Percentiles rank a stretch among this genome's conserved stretches.
These are phyloP conservation scores for Coemansia sp. DNA, from an alignment of 192 early-diverging fungal species.

Conservation along the genomic window DNA sequence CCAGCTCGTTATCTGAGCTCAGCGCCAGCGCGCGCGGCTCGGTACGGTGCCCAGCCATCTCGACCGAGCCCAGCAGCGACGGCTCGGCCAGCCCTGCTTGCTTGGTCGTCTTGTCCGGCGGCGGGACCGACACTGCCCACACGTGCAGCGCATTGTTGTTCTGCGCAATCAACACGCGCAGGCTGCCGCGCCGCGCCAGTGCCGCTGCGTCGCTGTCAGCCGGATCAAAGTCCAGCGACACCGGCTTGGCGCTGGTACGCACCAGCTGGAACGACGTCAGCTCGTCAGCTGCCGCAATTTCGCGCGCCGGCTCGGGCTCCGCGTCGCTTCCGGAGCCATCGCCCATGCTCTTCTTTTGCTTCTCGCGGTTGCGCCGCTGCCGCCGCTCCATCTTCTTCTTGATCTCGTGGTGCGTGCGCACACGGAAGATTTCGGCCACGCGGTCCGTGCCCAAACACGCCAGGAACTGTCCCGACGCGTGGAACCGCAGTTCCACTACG, in stretches of 20 bases:
- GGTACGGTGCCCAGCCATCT: constrained; percentile 84
- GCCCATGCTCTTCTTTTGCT: constrained; percentile 55
- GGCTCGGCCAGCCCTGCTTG: constrained; percentile 67
- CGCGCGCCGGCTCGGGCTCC: constrained; percentile 6
- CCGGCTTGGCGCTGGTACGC: constrained; percentile 73
- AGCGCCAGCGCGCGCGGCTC: constrained; percentile 90
- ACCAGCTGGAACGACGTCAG: constrained; percentile 71
- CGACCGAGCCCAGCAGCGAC: constrained; percentile 66
- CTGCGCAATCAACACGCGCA: constrained; percentile 67
- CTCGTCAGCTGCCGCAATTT: constrained; percentile 72
- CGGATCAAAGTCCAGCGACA: constrained; percentile 59
- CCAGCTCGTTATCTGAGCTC: constrained; percentile 82
- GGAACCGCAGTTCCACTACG: constrained; percentile 73
- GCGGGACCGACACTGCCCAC: constrained; percentile 61
- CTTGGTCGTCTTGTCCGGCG: constrained; percentile 57
- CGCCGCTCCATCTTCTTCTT: constrained; percentile 80
- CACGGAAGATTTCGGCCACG: constrained; percentile 79
- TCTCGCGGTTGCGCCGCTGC: constrained; percentile 75
- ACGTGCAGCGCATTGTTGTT: constrained; percentile 84
- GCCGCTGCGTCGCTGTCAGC: constrained; percentile 19
- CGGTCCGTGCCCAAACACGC: constrained; percentile 79
- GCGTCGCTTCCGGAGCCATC: constrained; percentile 34
- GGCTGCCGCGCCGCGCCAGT: constrained; percentile 22
- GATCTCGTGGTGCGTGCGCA: constrained; percentile 75
- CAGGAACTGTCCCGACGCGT: constrained; percentile 74